Evolutionary conservation across 164 flowering plant species (phyloP).

Genomic region (Houttuynia cordata): DNA sequence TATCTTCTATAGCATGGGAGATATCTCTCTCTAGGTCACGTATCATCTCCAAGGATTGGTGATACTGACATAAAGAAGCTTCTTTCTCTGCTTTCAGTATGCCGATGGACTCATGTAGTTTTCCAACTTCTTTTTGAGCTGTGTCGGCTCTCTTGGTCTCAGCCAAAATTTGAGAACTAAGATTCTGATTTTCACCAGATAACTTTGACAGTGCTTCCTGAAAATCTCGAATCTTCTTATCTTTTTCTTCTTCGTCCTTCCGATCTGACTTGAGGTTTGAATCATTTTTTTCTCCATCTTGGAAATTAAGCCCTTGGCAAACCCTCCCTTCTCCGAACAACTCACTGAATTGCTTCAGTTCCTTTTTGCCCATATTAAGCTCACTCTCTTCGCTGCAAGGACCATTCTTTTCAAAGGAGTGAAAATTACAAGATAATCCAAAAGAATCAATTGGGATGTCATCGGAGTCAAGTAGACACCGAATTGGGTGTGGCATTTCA

Average conservation of each 20-base stretch:
- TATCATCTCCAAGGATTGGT: constrained; percentile 44
- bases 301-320: constrained; percentile 11
- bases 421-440: constrained; percentile 24
- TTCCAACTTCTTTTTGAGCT: constrained; percentile 1
- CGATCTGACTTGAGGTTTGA: not conserved
- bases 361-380: constrained; percentile 22
- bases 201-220: constrained; percentile 2
- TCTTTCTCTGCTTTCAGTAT: constrained; percentile 32
- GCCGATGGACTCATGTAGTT: not conserved
- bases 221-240: not conserved
- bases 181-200: constrained; percentile 3
- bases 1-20: constrained; percentile 38
- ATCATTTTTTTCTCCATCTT: constrained; percentile 17
- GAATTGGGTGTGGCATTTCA: constrained; percentile 29
- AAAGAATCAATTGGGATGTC: constrained; percentile 33
- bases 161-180: not conserved
- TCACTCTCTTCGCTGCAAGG: too few species aligned
- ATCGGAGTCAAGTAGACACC: constrained; percentile 32
- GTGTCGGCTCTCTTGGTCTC: constrained; percentile 1
- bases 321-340: constrained; percentile 27
- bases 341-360: constrained; percentile 50
- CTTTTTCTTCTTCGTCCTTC: constrained; percentile 16
- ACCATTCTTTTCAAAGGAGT: constrained; percentile 24
- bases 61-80: constrained; percentile 32
- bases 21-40: constrained; percentile 46